These are phyloP conservation scores for Hebeloma cylindrosporum DNA, from an alignment of 768 basidiomycete species.

Conservation along the genomic window DNA sequence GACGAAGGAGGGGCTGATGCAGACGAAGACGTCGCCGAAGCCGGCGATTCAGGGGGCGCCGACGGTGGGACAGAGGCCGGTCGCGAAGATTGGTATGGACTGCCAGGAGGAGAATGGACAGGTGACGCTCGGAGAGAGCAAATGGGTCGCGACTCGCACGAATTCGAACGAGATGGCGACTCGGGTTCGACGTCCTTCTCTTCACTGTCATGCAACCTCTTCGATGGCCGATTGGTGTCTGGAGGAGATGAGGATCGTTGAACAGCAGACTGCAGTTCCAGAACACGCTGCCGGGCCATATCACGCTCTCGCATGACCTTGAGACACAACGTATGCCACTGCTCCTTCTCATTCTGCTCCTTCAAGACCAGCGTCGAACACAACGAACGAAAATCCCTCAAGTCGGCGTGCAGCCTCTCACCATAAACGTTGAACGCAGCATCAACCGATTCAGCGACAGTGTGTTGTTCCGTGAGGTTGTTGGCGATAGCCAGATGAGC, in stretches of 20 bases:
- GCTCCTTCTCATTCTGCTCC: slow-evolving; percentile 32
- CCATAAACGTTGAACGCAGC: slow-evolving; percentile 29
- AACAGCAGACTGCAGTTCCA: slow-evolving; percentile 19
- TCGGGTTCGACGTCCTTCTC: no score
- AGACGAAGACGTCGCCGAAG: slow-evolving; percentile 2
- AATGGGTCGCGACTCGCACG: background rate
- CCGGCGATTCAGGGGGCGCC: no score
- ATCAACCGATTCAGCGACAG: slow-evolving; percentile 23
- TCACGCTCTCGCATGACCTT: slow-evolving; percentile 35
- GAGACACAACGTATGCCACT: slow-evolving; percentile 30
- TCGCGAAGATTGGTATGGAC: slow-evolving; percentile 1
- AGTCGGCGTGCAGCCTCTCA: slow-evolving; percentile 30
- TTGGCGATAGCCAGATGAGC: slow-evolving; percentile 3
- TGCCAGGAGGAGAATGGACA: slow-evolving; percentile 3
- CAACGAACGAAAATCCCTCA: slow-evolving; percentile 30
- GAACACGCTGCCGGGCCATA: slow-evolving; percentile 30
- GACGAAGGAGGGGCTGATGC: background rate
- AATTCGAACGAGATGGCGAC: no score
- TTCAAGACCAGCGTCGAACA: slow-evolving; percentile 29
- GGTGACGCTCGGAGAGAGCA: slow-evolving; percentile 1
- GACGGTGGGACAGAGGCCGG: background rate
- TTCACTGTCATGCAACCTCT: slow-evolving; percentile 1
- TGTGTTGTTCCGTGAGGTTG: slow-evolving; percentile 5
- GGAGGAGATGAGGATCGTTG: no score
- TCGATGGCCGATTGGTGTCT: no score